Base-by-base conservation (phyloP, 805 yeast species). In the Candida insectalens region DNA sequence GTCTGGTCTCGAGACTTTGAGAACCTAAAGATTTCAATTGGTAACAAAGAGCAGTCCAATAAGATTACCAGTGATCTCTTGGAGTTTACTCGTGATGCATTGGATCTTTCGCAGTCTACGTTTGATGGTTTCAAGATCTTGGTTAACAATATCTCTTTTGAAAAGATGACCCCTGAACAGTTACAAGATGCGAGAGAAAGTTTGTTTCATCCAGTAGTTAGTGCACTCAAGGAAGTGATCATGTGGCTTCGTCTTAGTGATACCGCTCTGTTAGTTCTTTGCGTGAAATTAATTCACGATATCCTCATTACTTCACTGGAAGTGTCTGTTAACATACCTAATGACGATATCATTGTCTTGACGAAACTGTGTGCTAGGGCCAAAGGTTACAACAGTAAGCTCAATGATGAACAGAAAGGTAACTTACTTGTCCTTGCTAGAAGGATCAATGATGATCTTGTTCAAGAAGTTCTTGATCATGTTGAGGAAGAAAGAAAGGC, bases 161-260 rank as follows among this genome's bases (percentile, higher is more conserved):
- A 44, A 4, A 46, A 42, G 6, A 49, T 46, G 12, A 18, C 37
- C 6, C 30, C 32, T 2, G 40, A 41, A 8, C 37, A 43, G 35
- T 37, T 19, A 32, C 46, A 7, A 40, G 44, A 34, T 4, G 27
- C 47, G 13, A 53, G 56, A 26, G 40, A 41, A 12, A 36, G 41
- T 14, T 49, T 81, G n/a, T 67, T 80, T 36, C 51, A 59, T 7
- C 66, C 66, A 18, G 67, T 82, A 22, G 63, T 82, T 50, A 58
- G 62, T n/a, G 73, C 92, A 0, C 72, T 88, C 39, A 67, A 67
- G 10, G 64, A 75, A 34, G 76, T 83, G 64, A 65, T 83, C 22
- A 77, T 75, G 26, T 83, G 96, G 94, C 63, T 89, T 19, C 67
- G 92, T 38, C 62, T 89, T 30, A 84, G 89, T 38, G 96, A 88